Base-by-base conservation (phyloP, 768 basidiomycete genomes). In the Russula dissimulans region DNA sequence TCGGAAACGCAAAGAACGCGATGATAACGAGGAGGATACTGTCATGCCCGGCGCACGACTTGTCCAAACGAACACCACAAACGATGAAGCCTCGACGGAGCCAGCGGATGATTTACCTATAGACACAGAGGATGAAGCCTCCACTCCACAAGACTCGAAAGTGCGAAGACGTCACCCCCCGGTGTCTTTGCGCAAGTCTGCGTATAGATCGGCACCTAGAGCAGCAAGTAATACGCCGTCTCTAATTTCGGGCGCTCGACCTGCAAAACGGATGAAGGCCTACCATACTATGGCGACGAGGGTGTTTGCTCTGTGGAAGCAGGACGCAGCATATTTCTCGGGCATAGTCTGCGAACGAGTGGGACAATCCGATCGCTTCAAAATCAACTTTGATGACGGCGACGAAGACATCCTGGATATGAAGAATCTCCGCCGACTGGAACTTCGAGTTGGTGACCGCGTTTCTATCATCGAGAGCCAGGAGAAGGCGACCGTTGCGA, bases 291-390 rank as follows among this genome's bases (percentile, higher is more conserved):
- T 56, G 6, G 74, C 79, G 22, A 85, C 84, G 12, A 80, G 81
- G 5, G 84, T 90, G n/a, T 83, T 87, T 65, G 87, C 85, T 9
- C 67, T 85, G 11, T 89, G 86, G 87, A 80, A 75, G 62, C 71
- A 73, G 47, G 82, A 83, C 51, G 78, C 77, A 4, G 77, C 78
- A 65, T 91, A 77, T 71, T 87, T 83, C 68, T 71, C 81, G 17
- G 90, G 87, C 15, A 75, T 71, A 39, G 76, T 87, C 31, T 67
- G 81, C 75, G 17, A 60, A 62, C 51, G 63, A 69, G 53, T 57
- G 64, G 26, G 66, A 48, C 29, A 68, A 67, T 31, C 68, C 66
- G 36, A 68, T 66, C 69, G 63, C 43, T 86, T 81, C 69, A 53
- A 66, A 31, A 69, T 92, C 65, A 72, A 73, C n/a, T 92, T 90